phyloP scores from a whole-genome alignment of 2,329 filamentous ascomycete genomes.

The Fusarium sp. region DNA sequence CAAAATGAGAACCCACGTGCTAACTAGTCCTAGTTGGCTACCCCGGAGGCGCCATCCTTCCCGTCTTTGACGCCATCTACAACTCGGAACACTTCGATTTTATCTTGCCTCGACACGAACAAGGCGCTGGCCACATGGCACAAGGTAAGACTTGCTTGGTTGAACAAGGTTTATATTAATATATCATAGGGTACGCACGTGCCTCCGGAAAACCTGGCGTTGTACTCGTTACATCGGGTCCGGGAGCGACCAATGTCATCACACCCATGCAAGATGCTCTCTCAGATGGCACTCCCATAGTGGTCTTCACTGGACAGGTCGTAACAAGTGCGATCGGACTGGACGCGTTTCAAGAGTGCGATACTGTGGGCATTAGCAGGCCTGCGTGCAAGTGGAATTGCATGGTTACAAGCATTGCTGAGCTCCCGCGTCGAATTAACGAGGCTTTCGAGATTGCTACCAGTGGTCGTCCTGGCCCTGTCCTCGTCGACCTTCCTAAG shows the following conservation, averaged over 20 bases:
- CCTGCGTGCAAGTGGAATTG: conserved; percentile 96
- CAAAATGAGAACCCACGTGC: conserved; percentile 66
- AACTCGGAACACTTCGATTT: conserved; percentile 98
- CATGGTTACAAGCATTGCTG: conserved; percentile 96
- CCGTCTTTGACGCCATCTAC: conserved; percentile 98
- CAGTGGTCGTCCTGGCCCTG: conserved; percentile 90
- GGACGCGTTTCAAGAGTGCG: conserved; percentile 87
- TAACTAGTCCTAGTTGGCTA: conserved; percentile 75
- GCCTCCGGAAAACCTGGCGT: conserved; percentile 96
- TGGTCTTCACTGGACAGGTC: conserved; percentile 86
- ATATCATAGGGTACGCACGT: conserved; percentile 78
- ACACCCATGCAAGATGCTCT: conserved; percentile 95
- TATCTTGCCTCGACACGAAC: conserved; percentile 92
- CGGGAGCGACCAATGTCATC: conserved; percentile 86
- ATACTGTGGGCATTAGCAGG: conserved; percentile 91
- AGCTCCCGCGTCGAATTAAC: conserved; percentile 93
- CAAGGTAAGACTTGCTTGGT: conserved; percentile 87
- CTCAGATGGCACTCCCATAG: conserved; percentile 88
- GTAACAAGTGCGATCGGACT: conserved; percentile 70
- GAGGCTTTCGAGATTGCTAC: conserved; percentile 99
- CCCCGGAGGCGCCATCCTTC: conserved; percentile 94
- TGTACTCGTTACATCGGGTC: conserved; percentile 95
- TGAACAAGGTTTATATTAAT: background rate
- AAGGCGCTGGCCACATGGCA: conserved; percentile 98
- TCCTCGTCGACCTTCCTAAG: conserved; percentile 95